These are phyloP conservation scores for Barnettozyma hawaiiensis DNA, from an alignment of 1,139 yeast species.

Conservation along the genomic window DNA sequence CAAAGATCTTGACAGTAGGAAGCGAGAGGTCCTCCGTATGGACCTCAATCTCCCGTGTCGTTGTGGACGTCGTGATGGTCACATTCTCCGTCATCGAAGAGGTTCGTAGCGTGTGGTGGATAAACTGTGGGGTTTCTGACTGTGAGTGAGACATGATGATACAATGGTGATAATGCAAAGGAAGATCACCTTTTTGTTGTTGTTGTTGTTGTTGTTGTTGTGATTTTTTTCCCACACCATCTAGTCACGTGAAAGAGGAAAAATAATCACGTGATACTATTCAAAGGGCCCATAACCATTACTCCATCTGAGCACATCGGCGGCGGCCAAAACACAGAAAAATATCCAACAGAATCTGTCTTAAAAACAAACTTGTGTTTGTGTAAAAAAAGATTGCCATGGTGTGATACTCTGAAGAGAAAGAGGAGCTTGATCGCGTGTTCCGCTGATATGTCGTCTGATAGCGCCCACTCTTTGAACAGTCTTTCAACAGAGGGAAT, in stretches of 20 bases:
- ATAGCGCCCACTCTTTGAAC: background rate
- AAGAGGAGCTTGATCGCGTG: background rate
- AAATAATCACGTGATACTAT: no score
- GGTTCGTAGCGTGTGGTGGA: background rate
- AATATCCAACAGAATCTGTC: no score
- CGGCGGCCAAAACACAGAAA: no score
- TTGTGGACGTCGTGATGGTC: conserved; percentile 21
- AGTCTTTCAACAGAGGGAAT: background rate
- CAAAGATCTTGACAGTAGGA: conserved; percentile 50
- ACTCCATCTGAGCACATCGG: no score
- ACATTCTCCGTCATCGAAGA: conserved; percentile 7
- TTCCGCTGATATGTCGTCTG: background rate
- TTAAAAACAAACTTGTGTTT: no score
- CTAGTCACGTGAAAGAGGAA: no score
- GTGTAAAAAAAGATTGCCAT: no score
- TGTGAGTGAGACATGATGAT: background rate
- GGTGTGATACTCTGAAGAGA: no score
- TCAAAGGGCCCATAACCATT: background rate
- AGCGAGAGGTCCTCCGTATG: conserved; percentile 21
- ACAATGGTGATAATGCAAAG: no score
- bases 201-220: no score
- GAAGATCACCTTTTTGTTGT: no score
- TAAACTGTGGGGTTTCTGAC: conserved; percentile 1
- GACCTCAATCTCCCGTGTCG: conserved; percentile 23
- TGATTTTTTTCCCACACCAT: background rate